Conservation (phyloP, 164 flowering plant genomes). For the Kingdonia uniflora region DNA sequence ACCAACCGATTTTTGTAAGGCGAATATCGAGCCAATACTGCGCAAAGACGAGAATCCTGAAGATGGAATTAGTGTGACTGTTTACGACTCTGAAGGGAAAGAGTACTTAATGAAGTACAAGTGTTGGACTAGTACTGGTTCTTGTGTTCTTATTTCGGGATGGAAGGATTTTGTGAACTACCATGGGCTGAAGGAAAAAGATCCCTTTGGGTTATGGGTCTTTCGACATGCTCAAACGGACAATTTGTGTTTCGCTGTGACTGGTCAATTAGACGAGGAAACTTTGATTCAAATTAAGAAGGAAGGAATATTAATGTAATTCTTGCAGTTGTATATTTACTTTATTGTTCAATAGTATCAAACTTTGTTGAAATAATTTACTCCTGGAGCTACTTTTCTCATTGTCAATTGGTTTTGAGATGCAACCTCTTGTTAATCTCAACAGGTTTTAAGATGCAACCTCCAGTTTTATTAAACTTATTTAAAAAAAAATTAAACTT, state of each 20-base stretch:
- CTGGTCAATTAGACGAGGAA: too few relatives aligned
- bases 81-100: neutral
- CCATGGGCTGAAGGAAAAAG: neutral
- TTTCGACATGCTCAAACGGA: neutral
- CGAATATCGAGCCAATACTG: neutral
- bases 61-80: neutral
- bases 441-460: too few relatives aligned
- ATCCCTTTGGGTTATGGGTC: neutral
- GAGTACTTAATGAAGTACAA: neutral
- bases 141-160: neutral
- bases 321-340: too few relatives aligned
- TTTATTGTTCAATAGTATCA: too few relatives aligned
- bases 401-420: too few relatives aligned
- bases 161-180: neutral
- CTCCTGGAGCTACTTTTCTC: too few relatives aligned
- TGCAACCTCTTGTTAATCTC: too few relatives aligned
- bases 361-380: too few relatives aligned
- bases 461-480: too few relatives aligned
- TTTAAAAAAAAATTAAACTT: too few relatives aligned
- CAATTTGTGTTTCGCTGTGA: neutral
- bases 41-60: neutral
- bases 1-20: neutral
- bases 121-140: neutral
- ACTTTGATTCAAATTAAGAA: too few relatives aligned
- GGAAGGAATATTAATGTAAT: too few relatives aligned